Conservation (phyloP, 805 yeast species). For the Nakazawaea wickerhamii region DNA sequence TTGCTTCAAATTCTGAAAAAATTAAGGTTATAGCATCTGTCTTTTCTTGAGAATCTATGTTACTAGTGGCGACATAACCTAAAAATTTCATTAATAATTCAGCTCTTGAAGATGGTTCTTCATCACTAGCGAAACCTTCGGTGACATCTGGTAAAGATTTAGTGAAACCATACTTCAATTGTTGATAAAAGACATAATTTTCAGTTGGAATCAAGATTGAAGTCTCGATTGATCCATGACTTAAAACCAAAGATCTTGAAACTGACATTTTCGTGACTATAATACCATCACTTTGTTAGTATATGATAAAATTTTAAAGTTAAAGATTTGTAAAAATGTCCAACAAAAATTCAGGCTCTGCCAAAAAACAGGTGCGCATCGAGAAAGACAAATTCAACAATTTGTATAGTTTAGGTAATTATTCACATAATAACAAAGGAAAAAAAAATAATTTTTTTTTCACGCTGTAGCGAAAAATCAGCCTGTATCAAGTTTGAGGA, state of each 20-base stretch:
- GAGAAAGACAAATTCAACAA: too few species aligned
- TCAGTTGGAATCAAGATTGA: conserved; percentile 82
- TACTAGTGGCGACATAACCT: conserved; percentile 50
- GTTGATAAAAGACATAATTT: conserved; percentile 74
- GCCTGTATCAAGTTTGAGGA: too few species aligned
- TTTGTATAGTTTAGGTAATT: too few species aligned
- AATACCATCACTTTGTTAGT: too few species aligned
- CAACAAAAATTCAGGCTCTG: too few species aligned
- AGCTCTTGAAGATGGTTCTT: conserved; percentile 82
- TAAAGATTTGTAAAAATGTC: too few species aligned
- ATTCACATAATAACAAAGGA: too few species aligned
- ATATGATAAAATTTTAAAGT: too few species aligned
- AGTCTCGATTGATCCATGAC: conserved; percentile 86
- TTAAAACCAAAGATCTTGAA: conserved; percentile 71
- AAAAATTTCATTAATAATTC: conserved; percentile 82
- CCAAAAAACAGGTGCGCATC: too few species aligned
- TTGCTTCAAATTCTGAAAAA: conserved; percentile 77
- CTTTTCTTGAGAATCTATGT: conserved; percentile 25
- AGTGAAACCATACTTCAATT: conserved; percentile 79
- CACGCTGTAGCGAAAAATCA: too few species aligned
- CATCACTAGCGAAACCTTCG: conserved; percentile 79
- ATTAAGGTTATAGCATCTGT: conserved; percentile 62
- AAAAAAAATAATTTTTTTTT: too few species aligned
- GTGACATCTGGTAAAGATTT: conserved; percentile 74
- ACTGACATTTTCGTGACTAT: conserved; percentile 9